A percentile compares a stretch with the other conserved stretches of the same genome.
Conservation (phyloP, 441 rosid genomes). For the Codiaeum variegatum region DNA sequence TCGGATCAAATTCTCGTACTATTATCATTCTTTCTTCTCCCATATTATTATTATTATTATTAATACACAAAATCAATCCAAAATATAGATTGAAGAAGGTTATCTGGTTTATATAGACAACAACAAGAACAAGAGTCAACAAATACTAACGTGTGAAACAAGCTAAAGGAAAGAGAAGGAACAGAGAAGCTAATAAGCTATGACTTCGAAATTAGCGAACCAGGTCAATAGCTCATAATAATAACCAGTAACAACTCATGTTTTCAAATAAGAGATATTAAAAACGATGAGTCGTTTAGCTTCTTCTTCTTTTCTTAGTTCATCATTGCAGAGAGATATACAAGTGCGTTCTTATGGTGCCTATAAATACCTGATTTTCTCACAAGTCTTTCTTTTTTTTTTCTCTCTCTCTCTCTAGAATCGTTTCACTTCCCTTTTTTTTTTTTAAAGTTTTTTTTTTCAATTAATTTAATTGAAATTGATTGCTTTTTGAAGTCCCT, state of each 20-base stretch:
- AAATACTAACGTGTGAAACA: conserved; percentile 36
- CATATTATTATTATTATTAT: neutral
- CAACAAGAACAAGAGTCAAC: conserved; percentile 10
- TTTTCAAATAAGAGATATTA: neutral
- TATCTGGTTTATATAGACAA: conserved; percentile 23
- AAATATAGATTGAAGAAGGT: neutral
- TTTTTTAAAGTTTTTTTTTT: neutral
- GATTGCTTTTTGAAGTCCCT: conserved; percentile 32
- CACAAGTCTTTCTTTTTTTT: neutral
- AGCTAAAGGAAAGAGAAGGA: conserved; percentile 18
- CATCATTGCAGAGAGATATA: conserved; percentile 23
- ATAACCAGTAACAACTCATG: neutral
- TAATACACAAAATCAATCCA: neutral
- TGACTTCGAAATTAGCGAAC: conserved; percentile 20
- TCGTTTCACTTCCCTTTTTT: conserved; percentile 19
- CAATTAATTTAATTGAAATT: conserved; percentile 6
- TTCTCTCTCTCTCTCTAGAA: conserved; percentile 26
- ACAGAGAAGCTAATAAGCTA: conserved; percentile 20
- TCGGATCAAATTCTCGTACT: conserved; percentile 67
- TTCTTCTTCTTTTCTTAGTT: conserved; percentile 10
- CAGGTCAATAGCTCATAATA: conserved; percentile 4
- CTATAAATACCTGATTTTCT: conserved; percentile 39
- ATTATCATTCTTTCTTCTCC: conserved; percentile 29
- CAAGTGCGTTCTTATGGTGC: conserved; percentile 20
- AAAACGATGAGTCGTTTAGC: neutral